phyloP scores from a whole-genome alignment of 1,284 basidiomycete species.

The Ceratorhiza oryzae-sativae region DNA sequence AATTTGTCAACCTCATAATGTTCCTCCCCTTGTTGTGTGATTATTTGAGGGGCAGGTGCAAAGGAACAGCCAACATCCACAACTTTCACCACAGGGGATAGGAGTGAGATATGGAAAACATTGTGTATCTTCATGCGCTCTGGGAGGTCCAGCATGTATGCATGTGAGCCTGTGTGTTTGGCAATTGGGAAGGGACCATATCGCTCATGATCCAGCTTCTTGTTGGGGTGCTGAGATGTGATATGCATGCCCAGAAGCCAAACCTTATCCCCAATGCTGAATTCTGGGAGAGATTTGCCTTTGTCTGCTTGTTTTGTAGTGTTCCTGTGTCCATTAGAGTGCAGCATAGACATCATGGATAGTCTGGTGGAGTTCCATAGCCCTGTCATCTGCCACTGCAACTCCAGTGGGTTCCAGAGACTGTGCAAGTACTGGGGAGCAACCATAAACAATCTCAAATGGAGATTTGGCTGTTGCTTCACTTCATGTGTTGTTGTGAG shows the following conservation, averaged over 20 bases:
- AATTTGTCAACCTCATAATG: neutral
- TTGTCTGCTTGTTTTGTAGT: neutral
- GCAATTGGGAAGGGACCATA: conserved; percentile 13
- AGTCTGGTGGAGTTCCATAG: neutral
- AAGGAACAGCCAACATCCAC: neutral
- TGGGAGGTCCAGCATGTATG: conserved; percentile 26
- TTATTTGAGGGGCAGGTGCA: neutral
- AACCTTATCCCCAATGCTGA: neutral
- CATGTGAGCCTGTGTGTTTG: neutral
- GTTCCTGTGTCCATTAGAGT: neutral
- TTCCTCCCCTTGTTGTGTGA: neutral
- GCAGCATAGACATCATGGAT: neutral
- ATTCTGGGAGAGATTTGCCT: neutral
- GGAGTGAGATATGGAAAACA: neutral
- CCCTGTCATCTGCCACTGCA: neutral
- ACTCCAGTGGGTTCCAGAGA: neutral
- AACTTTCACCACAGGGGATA: neutral
- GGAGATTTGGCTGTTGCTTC: conserved; percentile 2
- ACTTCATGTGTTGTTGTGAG: conserved; percentile 26
- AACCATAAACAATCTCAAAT: neutral
- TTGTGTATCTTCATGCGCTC: neutral
- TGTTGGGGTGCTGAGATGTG: neutral
- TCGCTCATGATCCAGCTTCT: conserved; percentile 30
- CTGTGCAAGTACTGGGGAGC: neutral
- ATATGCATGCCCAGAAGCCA: neutral